phyloP scores from a whole-genome alignment of 2,329 filamentous ascomycete genomes.

The Phialocephala sp. region DNA sequence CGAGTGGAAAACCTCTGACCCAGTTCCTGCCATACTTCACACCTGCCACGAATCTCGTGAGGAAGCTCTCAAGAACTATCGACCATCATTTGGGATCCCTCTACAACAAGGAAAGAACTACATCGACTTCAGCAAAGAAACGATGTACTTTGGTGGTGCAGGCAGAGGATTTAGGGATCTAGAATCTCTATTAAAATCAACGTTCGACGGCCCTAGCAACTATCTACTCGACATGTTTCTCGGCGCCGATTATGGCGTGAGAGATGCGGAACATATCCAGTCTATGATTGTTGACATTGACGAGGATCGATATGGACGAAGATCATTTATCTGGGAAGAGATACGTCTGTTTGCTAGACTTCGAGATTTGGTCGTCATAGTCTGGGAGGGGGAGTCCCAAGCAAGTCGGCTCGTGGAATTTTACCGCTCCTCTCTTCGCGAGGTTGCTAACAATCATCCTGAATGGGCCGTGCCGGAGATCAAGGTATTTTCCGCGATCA shows the following conservation, averaged over 20 bases:
- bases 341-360: slow-evolving; percentile 26
- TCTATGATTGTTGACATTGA: slow-evolving; percentile 27
- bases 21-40: slow-evolving; percentile 29
- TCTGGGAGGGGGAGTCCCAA: slow-evolving; percentile 26
- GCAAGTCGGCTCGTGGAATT: slow-evolving; percentile 14
- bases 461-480: slow-evolving; percentile 28
- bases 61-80: slow-evolving; percentile 30
- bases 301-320: slow-evolving; percentile 29
- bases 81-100: slow-evolving; percentile 24
- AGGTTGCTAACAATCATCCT: slow-evolving; percentile 16
- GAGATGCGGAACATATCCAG: slow-evolving; percentile 30
- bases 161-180: slow-evolving; percentile 4
- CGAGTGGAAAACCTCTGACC: slow-evolving; percentile 21
- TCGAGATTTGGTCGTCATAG: slow-evolving; percentile 28
- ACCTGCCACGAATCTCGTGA: slow-evolving; percentile 32
- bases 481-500: slow-evolving; percentile 15
- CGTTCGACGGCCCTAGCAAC: neutral
- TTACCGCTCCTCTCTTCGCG: slow-evolving; percentile 20
- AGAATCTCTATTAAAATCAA: neutral
- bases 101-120: slow-evolving; percentile 28
- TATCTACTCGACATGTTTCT: slow-evolving; percentile 33
- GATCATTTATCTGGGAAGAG: slow-evolving; percentile 32
- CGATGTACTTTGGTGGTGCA: slow-evolving; percentile 24
- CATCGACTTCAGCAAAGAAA: slow-evolving; percentile 32
- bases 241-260: slow-evolving; percentile 25